phyloP scores from a whole-genome alignment of 1,139 yeast genomes.

The Yamadazyma oceani region DNA sequence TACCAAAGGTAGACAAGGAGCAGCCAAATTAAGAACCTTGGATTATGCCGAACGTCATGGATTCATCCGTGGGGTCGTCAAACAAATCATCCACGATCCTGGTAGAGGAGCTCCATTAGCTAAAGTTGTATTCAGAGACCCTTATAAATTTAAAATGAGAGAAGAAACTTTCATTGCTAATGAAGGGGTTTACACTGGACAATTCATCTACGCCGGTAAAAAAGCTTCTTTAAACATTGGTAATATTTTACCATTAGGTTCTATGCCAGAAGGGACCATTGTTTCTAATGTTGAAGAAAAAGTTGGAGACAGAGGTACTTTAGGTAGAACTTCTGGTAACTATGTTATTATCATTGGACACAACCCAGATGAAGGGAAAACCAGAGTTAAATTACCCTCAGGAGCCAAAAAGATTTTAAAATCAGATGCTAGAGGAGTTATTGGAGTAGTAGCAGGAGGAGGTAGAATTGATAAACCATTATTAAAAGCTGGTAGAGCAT shows the following conservation, averaged over 20 bases:
- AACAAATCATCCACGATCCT: constrained; percentile 96
- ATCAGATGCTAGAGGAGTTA: constrained; percentile 98
- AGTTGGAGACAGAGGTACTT: constrained; percentile 99
- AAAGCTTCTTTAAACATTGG: constrained; percentile 97
- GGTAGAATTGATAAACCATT: constrained; percentile 99
- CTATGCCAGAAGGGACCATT: constrained; percentile 99
- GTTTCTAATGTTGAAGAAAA: constrained; percentile 98
- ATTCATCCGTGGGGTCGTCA: constrained; percentile 96
- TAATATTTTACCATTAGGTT: constrained; percentile 94
- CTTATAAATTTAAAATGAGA: constrained; percentile 97
- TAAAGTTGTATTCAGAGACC: constrained; percentile 98
- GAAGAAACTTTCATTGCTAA: constrained; percentile 99
- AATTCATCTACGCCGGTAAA: constrained; percentile 98
- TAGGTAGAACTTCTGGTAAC: constrained; percentile 99
- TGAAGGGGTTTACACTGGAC: constrained; percentile 99
- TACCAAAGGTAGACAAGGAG: constrained; percentile 99
- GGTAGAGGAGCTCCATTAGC: constrained; percentile 99
- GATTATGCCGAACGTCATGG: constrained; percentile 99
- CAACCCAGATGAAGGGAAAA: constrained; percentile 98
- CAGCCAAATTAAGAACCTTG: constrained; percentile 97
- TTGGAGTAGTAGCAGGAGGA: constrained; percentile 99
- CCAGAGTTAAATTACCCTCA: constrained; percentile 98
- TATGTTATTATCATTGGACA: constrained; percentile 98
- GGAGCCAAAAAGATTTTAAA: constrained; percentile 97
- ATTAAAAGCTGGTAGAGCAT: constrained; percentile 99